Percentiles rank a stretch among this genome's conserved stretches.
Evolutionary conservation across 1,284 basidiomycete species (phyloP).

Genomic region (Exobasidium cylindrosporum): DNA sequence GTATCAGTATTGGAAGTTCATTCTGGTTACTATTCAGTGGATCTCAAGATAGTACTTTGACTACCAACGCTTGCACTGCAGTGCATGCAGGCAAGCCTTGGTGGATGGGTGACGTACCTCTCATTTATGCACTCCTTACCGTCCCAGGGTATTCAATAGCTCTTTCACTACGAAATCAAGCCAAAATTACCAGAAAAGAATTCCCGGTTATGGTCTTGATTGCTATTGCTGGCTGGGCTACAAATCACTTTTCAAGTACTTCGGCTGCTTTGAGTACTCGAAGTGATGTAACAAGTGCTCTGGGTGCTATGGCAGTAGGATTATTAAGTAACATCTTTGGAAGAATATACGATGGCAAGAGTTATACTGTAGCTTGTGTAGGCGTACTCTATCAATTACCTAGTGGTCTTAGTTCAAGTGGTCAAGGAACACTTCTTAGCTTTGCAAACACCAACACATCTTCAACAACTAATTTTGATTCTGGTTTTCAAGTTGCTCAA

Average conservation of each 20-base stretch:
- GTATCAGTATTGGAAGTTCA: constrained; percentile 42
- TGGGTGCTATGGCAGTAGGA: constrained; percentile 75
- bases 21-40: constrained; percentile 44
- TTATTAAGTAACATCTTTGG: constrained; percentile 79
- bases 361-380: constrained; percentile 64
- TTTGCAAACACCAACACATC: constrained; percentile 58
- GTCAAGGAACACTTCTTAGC: constrained; percentile 66
- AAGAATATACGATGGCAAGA: constrained; percentile 72
- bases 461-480: constrained; percentile 17
- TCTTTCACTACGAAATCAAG: constrained; percentile 73
- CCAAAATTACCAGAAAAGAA: constrained; percentile 67
- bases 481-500: constrained; percentile 31
- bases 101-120: constrained; percentile 58
- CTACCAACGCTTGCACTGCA: constrained; percentile 17
- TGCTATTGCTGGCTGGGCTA: constrained; percentile 70
- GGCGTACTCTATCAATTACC: constrained; percentile 85
- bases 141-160: constrained; percentile 74
- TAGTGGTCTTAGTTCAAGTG: constrained; percentile 69
- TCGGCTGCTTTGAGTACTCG: constrained; percentile 24
- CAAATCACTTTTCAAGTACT: constrained; percentile 32
- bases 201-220: constrained; percentile 67
- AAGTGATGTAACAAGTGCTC: constrained; percentile 55
- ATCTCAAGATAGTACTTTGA: constrained; percentile 7
- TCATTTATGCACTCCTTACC: constrained; percentile 64
- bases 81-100: constrained; percentile 26